A percentile compares a stretch with the other conserved stretches of the same genome.
Conservation (phyloP, 2,329 filamentous ascomycete species). For the Elsinoe arachidis region DNA sequence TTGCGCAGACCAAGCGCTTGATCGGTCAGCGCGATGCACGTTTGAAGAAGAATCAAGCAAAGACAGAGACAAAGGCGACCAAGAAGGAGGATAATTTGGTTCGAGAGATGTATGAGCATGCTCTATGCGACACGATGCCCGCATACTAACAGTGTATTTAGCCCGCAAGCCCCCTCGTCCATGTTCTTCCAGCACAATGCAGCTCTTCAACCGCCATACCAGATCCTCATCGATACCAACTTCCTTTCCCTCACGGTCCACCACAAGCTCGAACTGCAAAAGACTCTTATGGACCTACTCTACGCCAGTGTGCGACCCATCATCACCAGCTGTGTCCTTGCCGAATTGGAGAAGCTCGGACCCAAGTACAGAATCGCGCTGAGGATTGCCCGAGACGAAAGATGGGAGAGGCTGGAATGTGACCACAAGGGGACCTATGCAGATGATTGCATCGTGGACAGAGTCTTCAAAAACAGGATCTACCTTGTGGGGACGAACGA, state of each 20-base stretch:
- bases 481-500: slow-evolving; percentile 52
- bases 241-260: slow-evolving; percentile 87
- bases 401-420: slow-evolving; percentile 78
- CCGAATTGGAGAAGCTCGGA: slow-evolving; percentile 81
- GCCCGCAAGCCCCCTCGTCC: slow-evolving; percentile 34
- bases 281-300: slow-evolving; percentile 86
- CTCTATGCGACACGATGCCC: not conserved
- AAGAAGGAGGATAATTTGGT: slow-evolving; percentile 56
- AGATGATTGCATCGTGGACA: slow-evolving; percentile 61
- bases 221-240: slow-evolving; percentile 76
- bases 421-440: slow-evolving; percentile 84
- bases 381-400: slow-evolving; percentile 77
- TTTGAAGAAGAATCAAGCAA: slow-evolving; percentile 70
- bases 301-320: slow-evolving; percentile 86
- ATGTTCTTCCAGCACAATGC: slow-evolving; percentile 89
- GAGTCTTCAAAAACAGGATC: slow-evolving; percentile 39
- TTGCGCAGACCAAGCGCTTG: slow-evolving; percentile 72
- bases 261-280: slow-evolving; percentile 77
- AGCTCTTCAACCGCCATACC: slow-evolving; percentile 75
- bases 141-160: slow-evolving; percentile 15
- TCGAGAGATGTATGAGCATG: slow-evolving; percentile 54
- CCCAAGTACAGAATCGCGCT: slow-evolving; percentile 81
- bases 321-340: slow-evolving; percentile 75
- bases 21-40: slow-evolving; percentile 74
- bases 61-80: slow-evolving; percentile 49